Evolutionary conservation across 164 flowering plant species (phyloP), one percentile per base, ranked within the genome.

Genomic region (Vitis amurensis): DNA sequence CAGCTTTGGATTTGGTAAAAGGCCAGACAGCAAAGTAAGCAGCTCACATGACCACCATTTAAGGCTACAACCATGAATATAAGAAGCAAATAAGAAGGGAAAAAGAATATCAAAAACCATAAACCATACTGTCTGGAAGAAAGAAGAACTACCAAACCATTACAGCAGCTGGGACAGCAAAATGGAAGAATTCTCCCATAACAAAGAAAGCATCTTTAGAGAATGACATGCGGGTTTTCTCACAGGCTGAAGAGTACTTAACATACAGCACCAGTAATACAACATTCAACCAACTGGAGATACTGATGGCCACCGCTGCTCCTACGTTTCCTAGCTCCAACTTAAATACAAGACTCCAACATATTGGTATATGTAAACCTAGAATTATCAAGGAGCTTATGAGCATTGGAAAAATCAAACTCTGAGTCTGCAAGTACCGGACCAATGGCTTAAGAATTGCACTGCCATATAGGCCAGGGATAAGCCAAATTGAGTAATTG

Each of bases 21-120:
- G 77, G 15, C 86, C 86, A 49, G 82, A 68, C 30, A 83, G 58
- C 50, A 83, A 67, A 19, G 70, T 53, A 13, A 81, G 71, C 56
- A 81, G 27, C 75, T 81, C 84, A 50, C 66, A 65, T 8, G 86
- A 72, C 82, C 86, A 83, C 81, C 78, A 75, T 72, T 78, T 62
- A 13, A 78, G 74, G 48, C 80, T 77, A 27, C 30, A 50, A 1
- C 17, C 23, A 65, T 30, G 44, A 37, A 37, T 37, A 37, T 37
- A 37, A 11, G 29, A 13, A 47, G 57, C 17, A 49, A 14, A 47
- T 8, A 11, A 27, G 50, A 53, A 1, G 4, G 3, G 8, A n/a
- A 4, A 31, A 23, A 16, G 6, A 31, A 59, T 17, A 8, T 5
- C 14, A 52, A 11, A 30, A 14, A 44, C 3, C 11, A 31, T n/a